phyloP scores from a whole-genome alignment of 208 protist genomes.

The Trypanosoma boissoni region DNA sequence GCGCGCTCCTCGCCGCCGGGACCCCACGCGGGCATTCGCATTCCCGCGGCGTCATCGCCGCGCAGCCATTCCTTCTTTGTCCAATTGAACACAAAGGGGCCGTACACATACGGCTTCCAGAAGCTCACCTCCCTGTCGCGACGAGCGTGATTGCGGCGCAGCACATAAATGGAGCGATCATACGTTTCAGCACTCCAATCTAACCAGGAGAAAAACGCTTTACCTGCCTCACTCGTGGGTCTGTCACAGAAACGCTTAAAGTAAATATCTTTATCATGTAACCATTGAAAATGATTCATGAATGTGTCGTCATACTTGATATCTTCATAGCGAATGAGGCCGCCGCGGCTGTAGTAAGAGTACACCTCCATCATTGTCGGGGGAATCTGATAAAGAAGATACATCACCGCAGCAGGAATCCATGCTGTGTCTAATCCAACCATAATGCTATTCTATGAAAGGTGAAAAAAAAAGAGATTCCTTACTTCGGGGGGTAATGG shows the following conservation, averaged over 20 bases:
- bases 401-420: constrained; percentile 86
- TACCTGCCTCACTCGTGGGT: constrained; percentile 76
- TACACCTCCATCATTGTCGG: constrained; percentile 91
- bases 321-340: constrained; percentile 78
- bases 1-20: constrained; percentile 77
- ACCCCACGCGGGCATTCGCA: constrained; percentile 78
- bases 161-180: constrained; percentile 80
- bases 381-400: constrained; percentile 84
- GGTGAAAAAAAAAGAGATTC: neutral
- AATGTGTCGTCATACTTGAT: constrained; percentile 87
- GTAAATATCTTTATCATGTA: constrained; percentile 74
- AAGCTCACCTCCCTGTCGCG: constrained; percentile 61
- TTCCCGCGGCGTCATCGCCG: constrained; percentile 74
- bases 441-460: constrained; percentile 35
- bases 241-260: constrained; percentile 87
- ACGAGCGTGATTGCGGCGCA: constrained; percentile 70
- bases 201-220: constrained; percentile 86
- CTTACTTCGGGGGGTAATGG: neutral
- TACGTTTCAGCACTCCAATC: constrained; percentile 88
- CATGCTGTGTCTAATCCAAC: constrained; percentile 70
- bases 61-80: constrained; percentile 86
- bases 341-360: constrained; percentile 88
- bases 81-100: constrained; percentile 90
- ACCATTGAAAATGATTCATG: constrained; percentile 54
- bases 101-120: constrained; percentile 82